Evolutionary conservation across 345 rosid species (phyloP), one percentile per base, ranked within the genome.

Genomic region (Zanthoxylum bungeanum): DNA sequence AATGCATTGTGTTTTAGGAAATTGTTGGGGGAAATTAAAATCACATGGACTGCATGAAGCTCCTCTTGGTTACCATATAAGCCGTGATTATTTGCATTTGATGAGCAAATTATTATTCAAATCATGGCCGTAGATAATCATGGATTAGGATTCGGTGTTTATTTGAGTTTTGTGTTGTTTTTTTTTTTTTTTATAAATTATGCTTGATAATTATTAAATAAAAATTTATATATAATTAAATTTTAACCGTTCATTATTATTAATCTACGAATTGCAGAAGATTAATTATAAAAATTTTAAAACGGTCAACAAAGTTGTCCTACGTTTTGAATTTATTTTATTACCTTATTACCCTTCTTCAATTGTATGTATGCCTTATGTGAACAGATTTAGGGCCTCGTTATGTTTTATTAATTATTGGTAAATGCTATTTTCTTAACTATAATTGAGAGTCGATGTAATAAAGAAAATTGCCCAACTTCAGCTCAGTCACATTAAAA

Each of bases 391-490:
- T 53, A 3, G n/a, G 17, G 46, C 34, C 10, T 51, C 47, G n/a
- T n/a, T n/a, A 34, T 51, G 22, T 52, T 67, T 24, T 52, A 36
- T 68, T 68, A 52, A 68, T 68, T 68, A 16, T 14, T 7, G 25
- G 52, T 60, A 66, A 76, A 44, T 71, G 69, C 42, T 59, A 39
- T 71, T 51, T 37, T 71, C 46, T 27, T 66, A 39, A 44, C 61
- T 37, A 66, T 2, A 39, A 36, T 19, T 60, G 56, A 42, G 21
- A 67, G 64, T 71, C 64, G 60, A 72, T 60, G 47, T 33, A 25
- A 8, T 46, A 3, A 34, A 49, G 60, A 68, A 37, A 36, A 37
- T 39, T 22, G 25, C 21, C 49, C 31, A 68, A 37, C 11, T 66
- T 66, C 53, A 31, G 42, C 53, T 42, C 34, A 44, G 12, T 14